Base-by-base conservation (phyloP, 1,139 yeast species). In the Yamadazyma atmosphaerica region DNA sequence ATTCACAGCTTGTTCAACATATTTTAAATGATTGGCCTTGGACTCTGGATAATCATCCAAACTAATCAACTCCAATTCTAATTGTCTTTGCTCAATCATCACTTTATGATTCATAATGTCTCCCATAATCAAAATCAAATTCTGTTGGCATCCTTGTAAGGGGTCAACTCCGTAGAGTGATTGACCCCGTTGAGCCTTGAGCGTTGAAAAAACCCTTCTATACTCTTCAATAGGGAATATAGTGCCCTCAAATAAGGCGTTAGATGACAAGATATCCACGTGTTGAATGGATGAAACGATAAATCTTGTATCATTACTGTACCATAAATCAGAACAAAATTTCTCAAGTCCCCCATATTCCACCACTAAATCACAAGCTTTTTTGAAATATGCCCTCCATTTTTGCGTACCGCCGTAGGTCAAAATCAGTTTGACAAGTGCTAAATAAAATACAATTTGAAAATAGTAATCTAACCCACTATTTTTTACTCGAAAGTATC, bases 261-360 rank as follows among this genome's bases (percentile, higher is more conserved):
- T 40, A 3, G 52, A 49, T 16, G 55, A 51, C 46, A 56, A 40
- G 12, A 56, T 45, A 36, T 56, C 61, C 34, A 54, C 57, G 42
- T 47, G 54, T 31, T 54, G 60, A 41, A 55, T 50, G 35, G 50
- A 52, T 21, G 57, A 49, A 6, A 55, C 36, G 19, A 55, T 35
- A 30, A 51, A 56, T 33, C 50, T 47, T 25, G 47, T 40, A 27
- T 55, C 60, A 37, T 54, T 50, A n/a, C 56, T 47, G 35, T 44
- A 45, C 16, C 44, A 31, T 37, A 52, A 51, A 21, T 46, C 51
- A 14, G 38, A 29, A 25, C 49, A 40, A 4, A 49, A 32, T 17
- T 35, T 35, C 10, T 27, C 32, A 26, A 87, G 58, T 0, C 86
- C 86, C 2, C 86, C 21, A 42, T 79, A 77, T 0, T 67, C 55